Evolutionary conservation across 371 early-diverging fungal species (phyloP), one percentile per base, ranked within the genome.

Genomic region (Mortierella sp.): DNA sequence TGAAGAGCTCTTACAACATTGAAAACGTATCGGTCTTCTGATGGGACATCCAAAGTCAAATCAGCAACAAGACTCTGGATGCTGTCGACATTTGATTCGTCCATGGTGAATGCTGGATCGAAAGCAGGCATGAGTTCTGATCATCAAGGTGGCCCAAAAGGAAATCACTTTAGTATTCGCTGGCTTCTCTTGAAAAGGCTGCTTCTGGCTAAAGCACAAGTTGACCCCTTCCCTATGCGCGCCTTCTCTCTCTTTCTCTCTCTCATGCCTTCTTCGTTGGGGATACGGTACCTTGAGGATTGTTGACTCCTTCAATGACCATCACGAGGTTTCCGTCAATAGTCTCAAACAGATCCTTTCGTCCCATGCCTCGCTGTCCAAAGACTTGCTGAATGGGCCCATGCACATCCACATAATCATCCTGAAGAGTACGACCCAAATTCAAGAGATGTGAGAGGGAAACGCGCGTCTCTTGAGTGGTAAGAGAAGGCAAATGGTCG

Each of bases 301-400:
- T 23, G 25, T 72, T 23, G 23, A 77, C 72, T 25, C 77, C 72
- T 19, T 77, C 77, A 52, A 77, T 65, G 66, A 72, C 68, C 77
- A 77, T 72, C 62, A 77, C 53, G 57, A 77, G 52, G 69, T 72
- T 72, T 45, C 69, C 66, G 18, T 66, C 72, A 47, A 72, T 57
- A 16, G 62, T 61, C 46, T 68, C 66, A 46, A 77, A 68, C 16
- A 77, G 68, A 64, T 72, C 29, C 60, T 77, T 77, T 45, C 77
- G 68, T 37, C 61, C 25, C 68, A 72, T 64, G 63, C 72, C 77
- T 9, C 65, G 68, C 64, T 68, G 64, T 26, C 59, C 57, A 26
- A 77, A 77, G 48, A 77, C 77, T 55, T 65, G 48, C 57, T 77
- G 77, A 55, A 77, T 64, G 23, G 77, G 72, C 19, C 77, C 72